A percentile compares a stretch with the other conserved stretches of the same genome.
Evolutionary conservation across 2,329 filamentous ascomycete genomes (phyloP).

Genomic region (Microcyclosporella mali): DNA sequence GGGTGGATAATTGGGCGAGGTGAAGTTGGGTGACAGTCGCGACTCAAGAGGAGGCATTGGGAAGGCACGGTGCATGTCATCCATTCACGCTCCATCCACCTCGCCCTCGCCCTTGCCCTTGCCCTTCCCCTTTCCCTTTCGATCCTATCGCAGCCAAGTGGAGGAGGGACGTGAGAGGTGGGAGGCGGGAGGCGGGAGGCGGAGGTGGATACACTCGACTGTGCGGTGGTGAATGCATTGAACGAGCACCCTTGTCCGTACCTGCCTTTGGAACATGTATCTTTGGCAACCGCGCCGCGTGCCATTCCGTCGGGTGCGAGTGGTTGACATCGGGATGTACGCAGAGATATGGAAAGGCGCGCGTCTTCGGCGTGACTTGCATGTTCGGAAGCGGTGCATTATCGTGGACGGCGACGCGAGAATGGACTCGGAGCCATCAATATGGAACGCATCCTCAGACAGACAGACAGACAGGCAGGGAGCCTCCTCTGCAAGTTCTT

Average conservation of each 20-base stretch:
- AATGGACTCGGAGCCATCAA: neutral
- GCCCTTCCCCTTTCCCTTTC: no score
- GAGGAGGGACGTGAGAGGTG: no score
- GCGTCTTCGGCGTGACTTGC: neutral
- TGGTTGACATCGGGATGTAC: slow-evolving; percentile 3
- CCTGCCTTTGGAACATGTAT: slow-evolving; percentile 3
- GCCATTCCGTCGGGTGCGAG: slow-evolving; percentile 4
- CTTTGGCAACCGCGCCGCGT: slow-evolving; percentile 6
- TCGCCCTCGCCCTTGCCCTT: no score
- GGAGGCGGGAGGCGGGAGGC: neutral
- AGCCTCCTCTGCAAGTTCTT: no score
- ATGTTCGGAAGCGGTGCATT: neutral
- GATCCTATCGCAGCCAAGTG: no score
- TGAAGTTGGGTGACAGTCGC: neutral
- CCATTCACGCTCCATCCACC: slow-evolving; percentile 8
- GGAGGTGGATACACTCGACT: neutral
- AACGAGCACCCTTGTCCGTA: slow-evolving; percentile 1
- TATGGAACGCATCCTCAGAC: neutral
- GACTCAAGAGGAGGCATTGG: neutral
- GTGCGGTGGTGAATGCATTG: neutral
- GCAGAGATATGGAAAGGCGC: neutral
- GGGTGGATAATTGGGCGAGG: neutral
- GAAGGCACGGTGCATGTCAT: slow-evolving; percentile 1
- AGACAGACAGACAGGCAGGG: neutral
- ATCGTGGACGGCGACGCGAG: neutral